phyloP scores from a whole-genome alignment of 108 stramenopile genomes.

The Pinguiococcus pyrenoidosus region DNA sequence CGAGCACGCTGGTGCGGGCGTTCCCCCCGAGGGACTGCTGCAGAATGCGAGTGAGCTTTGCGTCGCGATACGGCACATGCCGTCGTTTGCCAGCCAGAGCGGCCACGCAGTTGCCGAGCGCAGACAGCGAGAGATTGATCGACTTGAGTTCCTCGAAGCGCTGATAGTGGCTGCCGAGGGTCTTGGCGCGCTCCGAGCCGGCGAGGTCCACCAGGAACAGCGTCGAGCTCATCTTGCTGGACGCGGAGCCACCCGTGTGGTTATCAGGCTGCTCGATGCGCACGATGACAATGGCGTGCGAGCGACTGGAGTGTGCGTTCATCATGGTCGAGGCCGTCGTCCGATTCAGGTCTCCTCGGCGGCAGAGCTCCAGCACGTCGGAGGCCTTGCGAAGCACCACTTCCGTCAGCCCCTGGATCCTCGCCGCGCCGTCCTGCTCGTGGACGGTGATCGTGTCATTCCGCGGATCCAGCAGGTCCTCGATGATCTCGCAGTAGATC shows the following conservation, averaged over 20 bases:
- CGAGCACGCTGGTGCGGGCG: constrained; percentile 13
- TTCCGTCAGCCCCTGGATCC: constrained; percentile 3
- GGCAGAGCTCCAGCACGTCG: background rate
- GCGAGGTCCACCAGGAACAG: constrained; percentile 35
- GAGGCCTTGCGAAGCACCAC: background rate
- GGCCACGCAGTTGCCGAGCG: constrained; percentile 30
- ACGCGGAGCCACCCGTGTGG: no score
- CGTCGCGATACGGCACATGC: constrained; percentile 34
- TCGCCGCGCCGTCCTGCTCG: constrained; percentile 8
- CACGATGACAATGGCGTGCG: constrained; percentile 38
- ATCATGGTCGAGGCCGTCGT: constrained; percentile 24
- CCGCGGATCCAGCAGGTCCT: constrained; percentile 6
- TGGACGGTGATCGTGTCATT: background rate
- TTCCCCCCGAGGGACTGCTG: constrained; percentile 22
- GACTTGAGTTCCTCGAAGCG: constrained; percentile 21
- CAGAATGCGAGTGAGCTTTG: constrained; percentile 30
- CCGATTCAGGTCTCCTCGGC: constrained; percentile 11
- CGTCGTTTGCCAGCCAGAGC: constrained; percentile 22
- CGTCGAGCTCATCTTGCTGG: background rate
- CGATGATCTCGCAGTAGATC: constrained; percentile 22
- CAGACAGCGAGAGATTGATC: constrained; percentile 32
- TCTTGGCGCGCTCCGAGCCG: constrained; percentile 30
- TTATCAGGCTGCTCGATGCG: constrained; percentile 1
- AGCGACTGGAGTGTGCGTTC: constrained; percentile 40
- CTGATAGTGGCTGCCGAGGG: constrained; percentile 12